Evolutionary conservation across 2,329 filamentous ascomycete species (phyloP), one percentile per base, ranked within the genome.

Genomic region (Scytalidium lignicola): DNA sequence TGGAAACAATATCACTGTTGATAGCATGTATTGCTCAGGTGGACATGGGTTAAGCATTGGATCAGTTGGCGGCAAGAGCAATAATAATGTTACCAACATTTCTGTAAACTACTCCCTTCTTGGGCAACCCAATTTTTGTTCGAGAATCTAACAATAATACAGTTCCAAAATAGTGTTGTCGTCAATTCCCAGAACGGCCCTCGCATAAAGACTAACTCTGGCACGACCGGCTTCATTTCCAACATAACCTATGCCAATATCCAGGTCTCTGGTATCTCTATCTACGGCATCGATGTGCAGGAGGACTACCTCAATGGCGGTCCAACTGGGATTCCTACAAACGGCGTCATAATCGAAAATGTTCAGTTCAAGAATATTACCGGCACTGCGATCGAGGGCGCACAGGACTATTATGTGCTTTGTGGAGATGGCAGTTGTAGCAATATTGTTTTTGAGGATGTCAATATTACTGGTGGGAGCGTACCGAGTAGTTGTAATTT

Each of bases 291-390:
- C 49, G 73, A 74, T 51, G 66, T 77, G 40, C 67, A 76, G 62
- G 73, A 78, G 62, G 74, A 78, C 57, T 78, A 77, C 55, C 57
- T 74, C 47, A 78, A 77, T 54, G 74, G 69, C 12, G 68, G 68
- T 3, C 59, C 68, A 4, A 70, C 64, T 6, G 69, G 68, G 1
- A 52, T 54, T 9, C 64, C 69, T 5, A 64, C 64, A 1, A 70
- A 68, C 44, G 69, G 68, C 2, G 67, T 72, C 2, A 56, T 54
- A 2, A 70, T 72, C 42, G 51, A 53, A 22, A 64, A 64, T 47
- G 43, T 72, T 2, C 50, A 57, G 7, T 66, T 71, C 44, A 56
- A 62, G 37, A 64, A 69, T 52, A 58, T 71, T 3, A 63, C 57
- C 1, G 69, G 69, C 4, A 66, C 64, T 3, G 61, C 59, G 2